Percentiles rank a stretch among this genome's conserved stretches.
Evolutionary conservation across 2,329 filamentous ascomycete genomes (phyloP).

Genomic region (Leptographium radiaticola): DNA sequence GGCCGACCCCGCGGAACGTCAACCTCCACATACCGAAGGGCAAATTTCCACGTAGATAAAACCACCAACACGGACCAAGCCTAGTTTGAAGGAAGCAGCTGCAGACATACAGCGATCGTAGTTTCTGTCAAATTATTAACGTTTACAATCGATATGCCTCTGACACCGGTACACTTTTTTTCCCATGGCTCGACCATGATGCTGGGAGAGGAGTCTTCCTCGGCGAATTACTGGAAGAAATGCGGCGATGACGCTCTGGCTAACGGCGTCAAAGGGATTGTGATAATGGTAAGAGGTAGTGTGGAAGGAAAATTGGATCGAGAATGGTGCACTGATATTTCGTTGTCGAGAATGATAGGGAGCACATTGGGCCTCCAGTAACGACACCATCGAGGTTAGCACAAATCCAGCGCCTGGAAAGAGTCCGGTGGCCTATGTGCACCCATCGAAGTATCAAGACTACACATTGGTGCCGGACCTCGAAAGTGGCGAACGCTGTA

Average conservation of each 20-base stretch:
- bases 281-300: conserved; percentile 43
- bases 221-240: conserved; percentile 52
- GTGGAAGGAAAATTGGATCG: too few relatives aligned
- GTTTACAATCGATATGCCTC: not conserved
- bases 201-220: conserved; percentile 49
- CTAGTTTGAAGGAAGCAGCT: not conserved
- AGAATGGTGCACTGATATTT: conserved; percentile 3
- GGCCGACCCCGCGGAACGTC: too few relatives aligned
- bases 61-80: too few relatives aligned
- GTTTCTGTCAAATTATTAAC: too few relatives aligned
- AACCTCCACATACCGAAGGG: too few relatives aligned
- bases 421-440: conserved; percentile 52
- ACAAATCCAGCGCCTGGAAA: conserved; percentile 48
- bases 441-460: conserved; percentile 49
- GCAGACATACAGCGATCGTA: not conserved
- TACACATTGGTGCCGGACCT: conserved; percentile 51
- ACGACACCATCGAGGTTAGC: conserved; percentile 44
- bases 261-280: conserved; percentile 44
- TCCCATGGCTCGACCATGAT: conserved; percentile 63
- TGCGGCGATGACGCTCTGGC: conserved; percentile 49
- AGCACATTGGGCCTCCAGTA: conserved; percentile 50
- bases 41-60: too few relatives aligned
- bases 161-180: conserved; percentile 49
- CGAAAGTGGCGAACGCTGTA: conserved; percentile 32
- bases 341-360: conserved; percentile 24